Percentiles rank a stretch among this genome's conserved stretches.
phyloP scores from a whole-genome alignment of 495 filamentous ascomycete species.

The Talaromyces adpressus region DNA sequence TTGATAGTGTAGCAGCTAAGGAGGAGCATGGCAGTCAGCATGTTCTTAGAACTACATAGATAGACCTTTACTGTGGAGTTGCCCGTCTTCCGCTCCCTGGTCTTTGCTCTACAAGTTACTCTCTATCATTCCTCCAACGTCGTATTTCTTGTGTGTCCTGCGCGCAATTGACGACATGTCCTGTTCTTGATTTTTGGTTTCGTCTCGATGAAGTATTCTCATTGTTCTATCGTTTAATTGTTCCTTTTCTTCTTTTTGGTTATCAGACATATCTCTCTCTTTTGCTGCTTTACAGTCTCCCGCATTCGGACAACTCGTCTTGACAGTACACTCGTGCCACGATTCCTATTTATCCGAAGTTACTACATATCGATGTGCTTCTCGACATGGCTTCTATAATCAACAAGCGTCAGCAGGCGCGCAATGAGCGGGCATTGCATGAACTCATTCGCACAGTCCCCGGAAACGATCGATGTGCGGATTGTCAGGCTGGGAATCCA shows the following conservation, averaged over 20 bases:
- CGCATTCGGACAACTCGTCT: neutral
- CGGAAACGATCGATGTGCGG: constrained; percentile 92
- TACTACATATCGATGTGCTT: neutral
- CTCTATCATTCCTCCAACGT: neutral
- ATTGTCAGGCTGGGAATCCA: constrained; percentile 88
- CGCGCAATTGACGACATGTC: neutral
- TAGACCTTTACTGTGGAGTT: neutral
- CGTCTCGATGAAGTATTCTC: neutral
- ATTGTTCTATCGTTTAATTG: neutral
- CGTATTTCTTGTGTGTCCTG: neutral
- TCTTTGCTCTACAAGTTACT: neutral
- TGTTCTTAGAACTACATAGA: neutral
- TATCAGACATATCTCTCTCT: neutral
- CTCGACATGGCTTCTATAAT: constrained; percentile 44
- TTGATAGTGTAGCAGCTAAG: neutral
- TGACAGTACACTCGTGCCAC: neutral
- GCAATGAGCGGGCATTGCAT: constrained; percentile 87
- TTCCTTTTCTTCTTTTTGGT: neutral
- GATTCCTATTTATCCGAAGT: neutral
- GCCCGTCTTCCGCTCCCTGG: neutral
- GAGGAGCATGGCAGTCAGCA: neutral
- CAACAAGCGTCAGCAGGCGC: constrained; percentile 93
- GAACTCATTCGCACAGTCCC: constrained; percentile 82
- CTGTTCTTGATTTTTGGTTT: neutral
- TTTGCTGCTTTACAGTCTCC: neutral